Percentiles rank a stretch among this genome's conserved stretches.
Conservation (phyloP, 2,329 filamentous ascomycete genomes). For the Rutstroemia sp. region DNA sequence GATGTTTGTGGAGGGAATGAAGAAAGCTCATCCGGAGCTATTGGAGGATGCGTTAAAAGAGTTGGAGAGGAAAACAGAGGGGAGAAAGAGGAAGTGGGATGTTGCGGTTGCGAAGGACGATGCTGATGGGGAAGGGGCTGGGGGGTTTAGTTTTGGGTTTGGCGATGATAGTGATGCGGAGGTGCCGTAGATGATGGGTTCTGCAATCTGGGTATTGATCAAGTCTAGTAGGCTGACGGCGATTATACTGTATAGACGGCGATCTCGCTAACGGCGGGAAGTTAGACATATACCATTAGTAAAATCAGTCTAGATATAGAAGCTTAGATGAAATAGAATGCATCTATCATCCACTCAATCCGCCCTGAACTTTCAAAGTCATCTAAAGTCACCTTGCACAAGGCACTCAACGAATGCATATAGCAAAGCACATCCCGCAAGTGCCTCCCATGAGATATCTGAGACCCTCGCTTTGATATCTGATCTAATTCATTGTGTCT, state of each 20-base stretch:
- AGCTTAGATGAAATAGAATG: too few relatives aligned
- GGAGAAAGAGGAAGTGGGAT: conserved; percentile 82
- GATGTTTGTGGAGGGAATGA: conserved; percentile 65
- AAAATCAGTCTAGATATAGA: too few relatives aligned
- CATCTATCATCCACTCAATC: too few relatives aligned
- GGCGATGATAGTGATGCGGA: conserved; percentile 47
- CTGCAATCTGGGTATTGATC: neutral
- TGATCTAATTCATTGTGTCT: too few relatives aligned
- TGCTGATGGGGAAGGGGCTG: conserved; percentile 33
- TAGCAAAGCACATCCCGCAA: too few relatives aligned
- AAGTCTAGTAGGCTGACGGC: neutral
- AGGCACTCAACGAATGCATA: too few relatives aligned
- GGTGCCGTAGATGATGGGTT: conserved; percentile 22
- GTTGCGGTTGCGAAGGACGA: conserved; percentile 53
- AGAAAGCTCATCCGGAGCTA: conserved; percentile 55
- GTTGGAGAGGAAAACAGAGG: conserved; percentile 52
- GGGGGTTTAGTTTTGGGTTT: conserved; percentile 57
- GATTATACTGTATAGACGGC: neutral
- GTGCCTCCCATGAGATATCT: too few relatives aligned
- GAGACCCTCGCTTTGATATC: too few relatives aligned
- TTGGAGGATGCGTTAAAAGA: conserved; percentile 57
- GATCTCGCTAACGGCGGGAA: too few relatives aligned
- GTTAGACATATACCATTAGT: too few relatives aligned
- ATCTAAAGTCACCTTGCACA: too few relatives aligned
- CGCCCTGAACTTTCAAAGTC: too few relatives aligned